Percentiles rank a stretch among this genome's conserved stretches.
These are phyloP conservation scores for Raphanus sativus DNA, from an alignment of 345 rosid species.

Conservation along the genomic window DNA sequence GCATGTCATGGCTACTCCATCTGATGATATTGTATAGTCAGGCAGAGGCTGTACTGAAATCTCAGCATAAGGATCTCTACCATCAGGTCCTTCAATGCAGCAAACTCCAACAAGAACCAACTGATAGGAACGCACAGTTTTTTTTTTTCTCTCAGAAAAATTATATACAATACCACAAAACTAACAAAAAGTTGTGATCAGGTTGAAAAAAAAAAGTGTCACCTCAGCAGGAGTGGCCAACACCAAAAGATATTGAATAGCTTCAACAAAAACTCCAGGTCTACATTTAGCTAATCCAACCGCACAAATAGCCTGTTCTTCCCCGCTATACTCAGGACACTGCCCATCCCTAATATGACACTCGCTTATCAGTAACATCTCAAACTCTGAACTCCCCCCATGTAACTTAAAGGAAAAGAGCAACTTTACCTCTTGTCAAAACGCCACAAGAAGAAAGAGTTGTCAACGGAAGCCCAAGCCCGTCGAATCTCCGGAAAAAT, in stretches of 20 bases:
- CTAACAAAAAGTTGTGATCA: conserved; percentile 3
- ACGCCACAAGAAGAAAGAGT: conserved; percentile 90
- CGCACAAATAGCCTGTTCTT: conserved; percentile 93
- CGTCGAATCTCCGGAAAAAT: conserved; percentile 88
- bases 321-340: conserved; percentile 85
- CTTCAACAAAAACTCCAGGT: conserved; percentile 90
- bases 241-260: conserved; percentile 83
- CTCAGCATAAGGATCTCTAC: conserved; percentile 89
- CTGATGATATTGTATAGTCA: conserved; percentile 83
- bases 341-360: conserved; percentile 77
- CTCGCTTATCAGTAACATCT: conserved; percentile 22
- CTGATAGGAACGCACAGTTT: conserved; percentile 46
- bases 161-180: conserved; percentile 4
- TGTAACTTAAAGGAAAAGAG: not conserved
- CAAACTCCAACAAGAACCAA: conserved; percentile 95
- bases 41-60: conserved; percentile 87
- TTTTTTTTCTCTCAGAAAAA: not conserved
- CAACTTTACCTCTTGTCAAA: conserved; percentile 77
- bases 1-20: conserved; percentile 94
- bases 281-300: conserved; percentile 87
- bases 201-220: conserved; percentile 9
- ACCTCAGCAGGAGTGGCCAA: conserved; percentile 96
- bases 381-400: conserved; percentile 4
- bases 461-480: conserved; percentile 98
- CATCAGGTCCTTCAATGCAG: conserved; percentile 81